phyloP scores from a whole-genome alignment of 805 yeast genomes.

The Candida xyloterini region DNA sequence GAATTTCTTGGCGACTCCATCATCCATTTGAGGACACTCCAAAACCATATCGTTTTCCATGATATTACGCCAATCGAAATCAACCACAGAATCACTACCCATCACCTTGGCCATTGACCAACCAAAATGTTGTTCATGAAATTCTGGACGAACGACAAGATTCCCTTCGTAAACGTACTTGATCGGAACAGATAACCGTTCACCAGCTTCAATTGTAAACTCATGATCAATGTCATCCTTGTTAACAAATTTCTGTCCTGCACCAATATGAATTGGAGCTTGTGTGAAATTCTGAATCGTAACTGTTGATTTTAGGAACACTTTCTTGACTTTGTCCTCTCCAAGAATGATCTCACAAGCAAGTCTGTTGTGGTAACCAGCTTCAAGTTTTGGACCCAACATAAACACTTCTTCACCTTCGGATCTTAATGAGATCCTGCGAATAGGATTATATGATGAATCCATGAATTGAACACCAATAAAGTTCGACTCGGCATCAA shows the following conservation, averaged over 20 bases:
- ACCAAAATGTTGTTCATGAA: constrained; percentile 45
- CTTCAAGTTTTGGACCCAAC: constrained; percentile 53
- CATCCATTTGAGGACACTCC: constrained; percentile 50
- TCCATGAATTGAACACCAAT: constrained; percentile 62
- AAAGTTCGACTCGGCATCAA: constrained; percentile 57
- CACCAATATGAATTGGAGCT: constrained; percentile 47
- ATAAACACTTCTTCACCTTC: constrained; percentile 82
- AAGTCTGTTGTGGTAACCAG: constrained; percentile 63
- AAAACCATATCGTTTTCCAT: constrained; percentile 49
- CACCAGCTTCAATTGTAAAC: constrained; percentile 51
- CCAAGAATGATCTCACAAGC: constrained; percentile 68
- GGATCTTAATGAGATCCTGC: constrained; percentile 62
- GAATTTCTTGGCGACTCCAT: constrained; percentile 35
- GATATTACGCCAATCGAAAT: constrained; percentile 63
- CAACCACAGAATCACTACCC: constrained; percentile 16
- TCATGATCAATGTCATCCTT: constrained; percentile 31
- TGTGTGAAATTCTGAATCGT: constrained; percentile 65
- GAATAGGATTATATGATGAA: constrained; percentile 52
- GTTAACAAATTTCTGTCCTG: constrained; percentile 30
- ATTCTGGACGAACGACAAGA: constrained; percentile 61
- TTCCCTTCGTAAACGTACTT: constrained; percentile 57
- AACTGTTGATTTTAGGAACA: constrained; percentile 75
- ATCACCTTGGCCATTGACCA: constrained; percentile 59
- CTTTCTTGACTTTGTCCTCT: constrained; percentile 73
- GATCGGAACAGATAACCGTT: constrained; percentile 68